Conservation (phyloP, 2,329 filamentous ascomycete species). For the Ceratocystis variospora region DNA sequence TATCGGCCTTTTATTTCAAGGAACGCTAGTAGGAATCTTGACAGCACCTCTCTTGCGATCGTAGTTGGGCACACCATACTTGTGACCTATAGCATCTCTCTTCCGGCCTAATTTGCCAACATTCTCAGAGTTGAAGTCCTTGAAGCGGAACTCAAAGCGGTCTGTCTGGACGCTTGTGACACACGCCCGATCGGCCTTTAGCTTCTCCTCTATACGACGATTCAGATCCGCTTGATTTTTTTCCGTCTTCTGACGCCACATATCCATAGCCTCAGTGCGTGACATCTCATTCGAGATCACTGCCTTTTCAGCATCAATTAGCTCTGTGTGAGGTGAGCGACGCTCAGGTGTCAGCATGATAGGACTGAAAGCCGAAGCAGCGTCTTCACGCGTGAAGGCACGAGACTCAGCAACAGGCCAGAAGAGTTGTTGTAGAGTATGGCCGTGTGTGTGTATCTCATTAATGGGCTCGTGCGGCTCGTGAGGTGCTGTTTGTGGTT, state of each 20-base stretch:
- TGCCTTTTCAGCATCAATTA: constrained; percentile 42
- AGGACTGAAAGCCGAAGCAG: constrained; percentile 49
- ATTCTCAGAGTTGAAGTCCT: constrained; percentile 42
- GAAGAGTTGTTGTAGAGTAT: constrained; percentile 51
- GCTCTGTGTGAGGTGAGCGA: constrained; percentile 48
- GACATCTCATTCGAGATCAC: constrained; percentile 27
- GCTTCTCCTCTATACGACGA: constrained; percentile 24
- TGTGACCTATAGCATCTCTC: constrained; percentile 41
- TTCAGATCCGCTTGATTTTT: background rate
- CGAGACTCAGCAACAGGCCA: constrained; percentile 49
- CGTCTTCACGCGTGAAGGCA: constrained; percentile 49
- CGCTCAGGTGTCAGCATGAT: constrained; percentile 46
- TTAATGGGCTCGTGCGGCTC: constrained; percentile 46
- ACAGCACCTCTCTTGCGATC: constrained; percentile 50
- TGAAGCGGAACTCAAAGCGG: constrained; percentile 52
- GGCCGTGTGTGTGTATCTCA: constrained; percentile 48
- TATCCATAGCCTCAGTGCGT: constrained; percentile 3
- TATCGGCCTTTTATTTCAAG: constrained; percentile 26
- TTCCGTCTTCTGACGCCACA: background rate
- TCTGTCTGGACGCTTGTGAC: constrained; percentile 35
- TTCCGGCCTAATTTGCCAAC: constrained; percentile 42
- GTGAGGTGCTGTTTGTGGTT: constrained; percentile 6
- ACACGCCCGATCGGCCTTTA: constrained; percentile 28
- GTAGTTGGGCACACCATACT: constrained; percentile 49
- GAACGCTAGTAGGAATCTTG: constrained; percentile 54